phyloP scores from a whole-genome alignment of 116 monocot species.

The Trichopus zeylanicus region DNA sequence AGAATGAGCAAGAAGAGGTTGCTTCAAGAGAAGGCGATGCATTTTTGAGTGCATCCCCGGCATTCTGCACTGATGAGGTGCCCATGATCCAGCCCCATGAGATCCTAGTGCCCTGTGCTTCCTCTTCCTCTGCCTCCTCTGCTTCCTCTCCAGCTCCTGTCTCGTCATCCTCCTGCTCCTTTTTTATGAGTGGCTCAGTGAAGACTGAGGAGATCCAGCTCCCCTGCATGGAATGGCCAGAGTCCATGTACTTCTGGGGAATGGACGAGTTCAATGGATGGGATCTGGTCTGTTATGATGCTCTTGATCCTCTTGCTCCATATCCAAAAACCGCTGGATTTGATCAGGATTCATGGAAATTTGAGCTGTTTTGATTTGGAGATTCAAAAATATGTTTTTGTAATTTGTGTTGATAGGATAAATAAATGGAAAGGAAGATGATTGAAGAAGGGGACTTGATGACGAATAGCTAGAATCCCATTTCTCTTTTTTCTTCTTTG shows the following conservation, averaged over 20 bases:
- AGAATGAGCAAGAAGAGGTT: background rate
- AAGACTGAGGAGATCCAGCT: slow-evolving; percentile 9
- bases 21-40: slow-evolving; percentile 4
- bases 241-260: slow-evolving; percentile 11
- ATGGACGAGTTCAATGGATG: slow-evolving; percentile 13
- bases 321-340: slow-evolving; percentile 3
- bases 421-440: background rate
- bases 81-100: slow-evolving; percentile 17
- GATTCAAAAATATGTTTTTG: background rate
- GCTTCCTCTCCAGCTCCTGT: background rate
- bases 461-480: background rate
- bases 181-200: background rate
- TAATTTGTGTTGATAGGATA: background rate
- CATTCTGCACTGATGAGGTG: slow-evolving; percentile 19
- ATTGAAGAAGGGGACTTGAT: too few species aligned
- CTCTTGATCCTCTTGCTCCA: background rate
- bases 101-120: slow-evolving; percentile 6
- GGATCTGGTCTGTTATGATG: slow-evolving; percentile 6
- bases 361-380: slow-evolving; percentile 11
- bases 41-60: background rate
- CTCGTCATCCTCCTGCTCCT: background rate
- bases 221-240: slow-evolving; percentile 21
- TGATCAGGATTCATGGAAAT: slow-evolving; percentile 19
- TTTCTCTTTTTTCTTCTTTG: background rate
- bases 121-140: background rate